Evolutionary conservation across 371 early-diverging fungal genomes (phyloP), one percentile per base, ranked within the genome.

Genomic region (Zychaea mexicana): DNA sequence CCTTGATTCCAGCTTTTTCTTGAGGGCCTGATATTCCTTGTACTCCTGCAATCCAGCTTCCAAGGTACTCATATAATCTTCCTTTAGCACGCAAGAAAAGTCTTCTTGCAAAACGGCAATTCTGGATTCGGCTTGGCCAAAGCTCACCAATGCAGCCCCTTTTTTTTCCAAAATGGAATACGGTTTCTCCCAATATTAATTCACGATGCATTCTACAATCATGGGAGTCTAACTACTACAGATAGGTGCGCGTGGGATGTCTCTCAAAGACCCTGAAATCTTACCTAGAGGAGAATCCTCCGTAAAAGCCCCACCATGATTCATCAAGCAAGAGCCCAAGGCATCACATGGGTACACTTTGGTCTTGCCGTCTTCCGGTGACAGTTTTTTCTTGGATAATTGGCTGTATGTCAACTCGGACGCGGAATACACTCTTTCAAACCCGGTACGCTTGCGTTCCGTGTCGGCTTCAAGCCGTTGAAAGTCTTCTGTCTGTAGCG

Each of bases 1-100:
- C 33, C 97, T 85, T 60, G 90, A 88, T 58, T 94, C 94, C 7
- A 97, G 80, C 72, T 97, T 97, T 66, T 86, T 90, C 62, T 93
- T 86, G 63, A 94, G 62, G 9, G 77, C 57, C 56, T 83, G 62
- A 33, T 91, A 91, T 30, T 89, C 88, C 60, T 91, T 90, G 70
- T 87, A 86, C 28, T 85, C 84, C 12, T 71, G 59, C 60, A 85
- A 63, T 10, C 80, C 83, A 7, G 66, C 62, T 17, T 76, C 73
- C 24, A 91, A 64, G 10, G 74, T 79, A 1, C 61, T 64, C 28
- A 86, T 66, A 38, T 87, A 89, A 0, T 74, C 77, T 26, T 69
- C 72, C 21, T 74, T 74, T 19, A 89, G 62, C 0, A 60, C 64
- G 32, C 65, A 64, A 6, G 84, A 80, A 62, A 82, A 81, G 7